phyloP scores from a whole-genome alignment of 371 early-diverging fungal genomes.

The Mucor indicus region DNA sequence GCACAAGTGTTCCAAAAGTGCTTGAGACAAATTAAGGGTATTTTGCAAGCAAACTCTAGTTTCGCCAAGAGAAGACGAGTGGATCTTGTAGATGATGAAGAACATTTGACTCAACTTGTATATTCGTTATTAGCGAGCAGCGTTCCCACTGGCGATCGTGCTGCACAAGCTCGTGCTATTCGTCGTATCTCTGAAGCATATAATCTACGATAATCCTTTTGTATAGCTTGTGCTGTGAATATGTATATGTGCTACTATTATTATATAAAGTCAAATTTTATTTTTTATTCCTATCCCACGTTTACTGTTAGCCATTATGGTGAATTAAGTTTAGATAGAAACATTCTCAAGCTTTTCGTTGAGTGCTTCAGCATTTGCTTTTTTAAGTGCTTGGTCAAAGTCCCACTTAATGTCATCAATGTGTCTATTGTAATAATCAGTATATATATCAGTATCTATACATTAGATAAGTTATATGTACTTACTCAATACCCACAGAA shows the following conservation, averaged over 20 bases:
- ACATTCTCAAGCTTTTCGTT: too few relatives aligned
- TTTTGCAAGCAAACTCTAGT: slow-evolving; percentile 34
- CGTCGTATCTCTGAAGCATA: slow-evolving; percentile 50
- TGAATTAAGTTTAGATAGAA: too few relatives aligned
- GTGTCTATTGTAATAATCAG: slow-evolving; percentile 41
- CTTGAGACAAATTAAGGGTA: slow-evolving; percentile 47
- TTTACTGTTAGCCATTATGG: too few relatives aligned
- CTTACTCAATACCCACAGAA: slow-evolving; percentile 78
- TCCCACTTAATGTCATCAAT: slow-evolving; percentile 88
- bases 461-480: background rate
- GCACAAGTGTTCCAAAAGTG: slow-evolving; percentile 52
- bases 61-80: slow-evolving; percentile 36
- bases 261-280: too few relatives aligned
- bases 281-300: too few relatives aligned
- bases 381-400: slow-evolving; percentile 56
- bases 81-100: slow-evolving; percentile 33
- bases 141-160: slow-evolving; percentile 20
- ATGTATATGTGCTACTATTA: too few relatives aligned
- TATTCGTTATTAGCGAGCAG: slow-evolving; percentile 41
- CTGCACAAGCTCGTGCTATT: slow-evolving; percentile 31
- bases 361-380: slow-evolving; percentile 11
- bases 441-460: too few relatives aligned
- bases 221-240: too few relatives aligned
- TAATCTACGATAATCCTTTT: slow-evolving; percentile 27
- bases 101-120: slow-evolving; percentile 39